Evolutionary conservation across 169 alveolate species (phyloP), one percentile per base, ranked within the genome.

Genomic region (Plasmodium berghei): DNA sequence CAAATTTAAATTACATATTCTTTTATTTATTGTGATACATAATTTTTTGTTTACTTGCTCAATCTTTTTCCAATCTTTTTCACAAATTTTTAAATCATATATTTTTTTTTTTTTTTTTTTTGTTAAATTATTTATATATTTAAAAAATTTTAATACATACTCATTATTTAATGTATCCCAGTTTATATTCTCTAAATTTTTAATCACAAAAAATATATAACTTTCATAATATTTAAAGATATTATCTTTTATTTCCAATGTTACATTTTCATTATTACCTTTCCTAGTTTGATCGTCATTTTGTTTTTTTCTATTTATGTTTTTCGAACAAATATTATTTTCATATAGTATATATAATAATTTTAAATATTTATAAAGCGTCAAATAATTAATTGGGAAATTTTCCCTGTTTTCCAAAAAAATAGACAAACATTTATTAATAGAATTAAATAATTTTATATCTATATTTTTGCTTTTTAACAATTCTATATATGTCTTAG

Each of bases 391-490:
- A 34, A 8, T 3, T 34, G 6, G 0, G 6, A 4, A 9, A 0
- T 18, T 9, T 9, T 24, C 24, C 2, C 1, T 22, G 0, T 62
- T 59, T 18, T 59, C 69, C 34, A 80, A 54, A 6, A 80, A 66
- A 14, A 10, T 12, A 18, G 67, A 14, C 16, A 80, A 54, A 26
- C 40, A 34, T 34, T 34, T 34, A 34, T 34, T 34, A 3, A 80
- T n/a, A 12, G 56, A 69, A 20, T 67, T n/a, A 28, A 42, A 66
- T 24, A 80, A 55, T 14, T 9, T 42, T 69, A 54, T 40, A 18
- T 80, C 83, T n/a, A 54, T 26, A 49, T 49, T 80, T 64, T 66
- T 80, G 12, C 40, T 67, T 80, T 67, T 80, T 48, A 80, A 46
- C 26, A 80, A 58, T 59, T 80, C 9, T 45, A 16, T 34, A 28